Evolutionary conservation across 768 basidiomycete species (phyloP), one percentile per base, ranked within the genome.

Genomic region (Lactifluus pinguis): DNA sequence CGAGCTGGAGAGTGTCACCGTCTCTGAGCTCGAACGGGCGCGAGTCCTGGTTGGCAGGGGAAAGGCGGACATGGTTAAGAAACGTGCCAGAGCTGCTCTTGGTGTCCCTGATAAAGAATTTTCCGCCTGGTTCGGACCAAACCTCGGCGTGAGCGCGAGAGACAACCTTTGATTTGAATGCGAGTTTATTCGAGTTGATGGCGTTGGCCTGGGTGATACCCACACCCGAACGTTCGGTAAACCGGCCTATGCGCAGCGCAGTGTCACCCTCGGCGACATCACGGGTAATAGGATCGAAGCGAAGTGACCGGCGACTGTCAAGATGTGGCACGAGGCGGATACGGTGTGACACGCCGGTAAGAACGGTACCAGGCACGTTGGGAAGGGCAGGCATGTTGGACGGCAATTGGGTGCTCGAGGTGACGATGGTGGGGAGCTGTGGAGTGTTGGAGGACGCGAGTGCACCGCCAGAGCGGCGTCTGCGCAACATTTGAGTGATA

Each of bases 251-350:
- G 62, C 92, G 87, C 6, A 98, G 77, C 0, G 86, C 77, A 0
- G 81, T 72, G 65, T 88, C 85, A 61, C 82, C 81, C 58, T 86
- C 80, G 50, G 76, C 77, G 68, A 97, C 80, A 72, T 97, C 93
- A 32, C 95, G 85, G 47, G 82, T 77, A 78, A 98, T 92, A 64
- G 95, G 86, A 55, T 98, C 95, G 75, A 98, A 98, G 63, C 86
- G 84, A 21, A 98, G 84, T 1, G 90, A 89, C 55, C 92, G 85
- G 15, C 89, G 83, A 21, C 87, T 85, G 72, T 98, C 95, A 68
- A 98, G 84, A 69, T 98, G 92, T 13, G 95, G 95, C 10, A 98
- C 95, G 55, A 99, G 86, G 17, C 94, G 87, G 69, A 98, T 91
- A 63, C 91, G 88, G 69, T 90, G 86, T 5, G 78, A 64, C 8